Base-by-base conservation (phyloP, 1,284 basidiomycete species). In the Tetrapyrgos nigripes region DNA sequence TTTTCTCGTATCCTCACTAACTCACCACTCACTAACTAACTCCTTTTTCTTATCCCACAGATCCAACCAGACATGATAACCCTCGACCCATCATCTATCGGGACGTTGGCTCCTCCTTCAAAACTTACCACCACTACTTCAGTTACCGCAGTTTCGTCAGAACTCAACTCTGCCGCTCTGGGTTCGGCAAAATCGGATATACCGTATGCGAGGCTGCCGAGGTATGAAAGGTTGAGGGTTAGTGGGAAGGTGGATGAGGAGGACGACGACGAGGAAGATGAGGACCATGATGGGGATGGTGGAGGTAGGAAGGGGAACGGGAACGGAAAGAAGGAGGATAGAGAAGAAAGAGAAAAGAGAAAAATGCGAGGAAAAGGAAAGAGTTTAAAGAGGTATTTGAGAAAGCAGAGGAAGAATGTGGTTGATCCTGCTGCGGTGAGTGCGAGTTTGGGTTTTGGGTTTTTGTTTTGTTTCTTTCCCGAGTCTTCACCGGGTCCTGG, bases 61-160 rank as follows among this genome's bases (percentile, higher is more conserved):
- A 91, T 98, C 62, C 92, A 92, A 77, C 91, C 95, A 3, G 96
- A 98, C 64, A 88, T 97, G 78, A 99, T 99, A 68, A 85, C 93
- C 1, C 83, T 98, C 58, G 94, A 98, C 73, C 88, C 93, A 0
- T 89, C 94, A 58, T 87, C 93, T 70, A 76, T 95, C 31, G 94
- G 94, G 24, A 84, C 84, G 19, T 77, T 96, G 45, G 88, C 85
- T 6, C 83, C 85, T 1, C 79, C 82, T 2, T 82, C 80, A 8
- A 89, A 85, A 64, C 68, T 87, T 53, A 86, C 81, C 44, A 86
- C 83, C 33, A 77, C 75, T 19, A 73, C 73, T 19, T 71, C 69
- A 4, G 62, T 72, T 33, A 71, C 76, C 55, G 83, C 85, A 47
- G 80, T 86, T 60, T 79, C 83, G 6, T 13, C 33, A 21, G 31